Evolutionary conservation across 306 rosid species (phyloP).

Genomic region (Acacia melanoxylon): DNA sequence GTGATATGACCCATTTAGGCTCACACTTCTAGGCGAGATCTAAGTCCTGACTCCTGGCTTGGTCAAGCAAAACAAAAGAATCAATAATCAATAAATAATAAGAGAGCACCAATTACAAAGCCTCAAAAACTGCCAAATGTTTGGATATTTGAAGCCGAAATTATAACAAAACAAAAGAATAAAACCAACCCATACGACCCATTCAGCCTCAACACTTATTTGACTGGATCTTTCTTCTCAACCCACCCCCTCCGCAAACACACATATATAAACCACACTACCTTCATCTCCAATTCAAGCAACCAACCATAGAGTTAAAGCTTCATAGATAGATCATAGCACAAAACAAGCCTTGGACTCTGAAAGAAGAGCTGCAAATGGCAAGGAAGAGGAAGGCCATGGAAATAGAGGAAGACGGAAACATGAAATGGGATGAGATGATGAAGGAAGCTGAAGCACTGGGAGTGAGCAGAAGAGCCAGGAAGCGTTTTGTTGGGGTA

Average conservation of each 20-base stretch:
- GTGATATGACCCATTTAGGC: too few relatives aligned
- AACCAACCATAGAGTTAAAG: neutral
- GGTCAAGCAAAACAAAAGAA: conserved; percentile 36
- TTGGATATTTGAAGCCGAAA: conserved; percentile 37
- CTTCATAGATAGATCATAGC: neutral
- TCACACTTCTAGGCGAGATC: too few relatives aligned
- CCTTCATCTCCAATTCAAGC: conserved; percentile 18
- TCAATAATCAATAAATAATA: neutral
- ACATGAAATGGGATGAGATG: conserved; percentile 76
- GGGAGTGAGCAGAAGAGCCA: conserved; percentile 57
- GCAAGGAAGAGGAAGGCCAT: conserved; percentile 77
- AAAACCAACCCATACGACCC: conserved; percentile 46
- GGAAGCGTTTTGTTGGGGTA: conserved; percentile 82
- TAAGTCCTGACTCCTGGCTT: too few relatives aligned
- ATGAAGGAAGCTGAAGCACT: conserved; percentile 75
- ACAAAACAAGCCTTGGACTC: neutral
- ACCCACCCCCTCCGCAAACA: neutral
- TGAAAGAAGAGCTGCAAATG: conserved; percentile 51
- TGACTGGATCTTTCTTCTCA: conserved; percentile 28
- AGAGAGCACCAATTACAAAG: conserved; percentile 29
- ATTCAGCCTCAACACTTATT: conserved; percentile 39
- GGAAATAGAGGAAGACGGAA: conserved; percentile 52
- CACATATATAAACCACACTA: conserved; percentile 23
- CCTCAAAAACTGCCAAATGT: conserved; percentile 45
- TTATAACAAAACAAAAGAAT: conserved; percentile 40